Percentiles rank a stretch among this genome's conserved stretches.
Evolutionary conservation across 331 rosid genomes (phyloP).

Genomic region (Acacia pycnantha): DNA sequence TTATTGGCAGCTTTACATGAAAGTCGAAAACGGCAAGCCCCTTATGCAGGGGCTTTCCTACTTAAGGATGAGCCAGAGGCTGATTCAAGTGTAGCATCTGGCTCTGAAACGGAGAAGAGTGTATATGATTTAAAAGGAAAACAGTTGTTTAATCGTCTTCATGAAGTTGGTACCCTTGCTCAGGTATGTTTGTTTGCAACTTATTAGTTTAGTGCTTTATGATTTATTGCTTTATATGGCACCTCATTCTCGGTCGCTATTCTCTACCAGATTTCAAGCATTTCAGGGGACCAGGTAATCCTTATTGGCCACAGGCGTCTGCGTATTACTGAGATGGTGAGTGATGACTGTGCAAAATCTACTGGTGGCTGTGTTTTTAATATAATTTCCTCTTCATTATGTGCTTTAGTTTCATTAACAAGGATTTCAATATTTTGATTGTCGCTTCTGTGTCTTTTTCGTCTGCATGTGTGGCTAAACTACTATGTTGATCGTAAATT

Average conservation of each 20-base stretch:
- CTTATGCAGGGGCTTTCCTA: conserved; percentile 97
- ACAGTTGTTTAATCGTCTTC: conserved; percentile 83
- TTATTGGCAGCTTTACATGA: conserved; percentile 91
- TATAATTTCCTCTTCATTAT: conserved; percentile 2
- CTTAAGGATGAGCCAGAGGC: conserved; percentile 86
- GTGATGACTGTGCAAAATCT: conserved; percentile 36
- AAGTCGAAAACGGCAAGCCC: conserved; percentile 91
- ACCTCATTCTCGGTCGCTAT: neutral
- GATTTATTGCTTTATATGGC: conserved; percentile 13
- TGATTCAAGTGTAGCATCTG: conserved; percentile 73
- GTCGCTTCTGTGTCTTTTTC: neutral
- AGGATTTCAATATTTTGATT: neutral
- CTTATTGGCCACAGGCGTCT: conserved; percentile 96
- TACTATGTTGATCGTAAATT: conserved; percentile 5
- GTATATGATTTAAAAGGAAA: conserved; percentile 75
- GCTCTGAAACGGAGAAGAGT: conserved; percentile 74
- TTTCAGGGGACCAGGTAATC: conserved; percentile 88
- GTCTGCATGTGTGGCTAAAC: conserved; percentile 13
- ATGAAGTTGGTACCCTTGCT: conserved; percentile 98
- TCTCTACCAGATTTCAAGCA: conserved; percentile 83
- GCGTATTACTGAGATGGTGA: conserved; percentile 91
- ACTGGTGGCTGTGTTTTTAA: conserved; percentile 5
- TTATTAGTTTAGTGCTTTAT: conserved; percentile 19
- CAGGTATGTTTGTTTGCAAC: conserved; percentile 53
- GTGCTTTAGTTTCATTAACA: conserved; percentile 22